Conservation (phyloP, 2,329 filamentous ascomycete species). For the Parastagonospora avenae region DNA sequence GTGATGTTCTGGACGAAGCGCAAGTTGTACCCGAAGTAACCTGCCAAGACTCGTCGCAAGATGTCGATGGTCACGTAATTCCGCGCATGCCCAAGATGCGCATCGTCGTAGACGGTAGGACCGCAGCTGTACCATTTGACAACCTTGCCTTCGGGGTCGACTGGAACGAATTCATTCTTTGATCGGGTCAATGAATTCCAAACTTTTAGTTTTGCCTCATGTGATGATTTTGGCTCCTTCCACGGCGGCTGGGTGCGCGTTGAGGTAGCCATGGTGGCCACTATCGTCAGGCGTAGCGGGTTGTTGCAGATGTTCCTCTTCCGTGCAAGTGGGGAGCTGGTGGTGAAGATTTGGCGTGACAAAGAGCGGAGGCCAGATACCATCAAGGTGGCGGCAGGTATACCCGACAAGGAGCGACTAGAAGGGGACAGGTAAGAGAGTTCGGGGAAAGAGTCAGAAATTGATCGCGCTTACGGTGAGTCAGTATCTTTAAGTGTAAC, state of each 20-base stretch:
- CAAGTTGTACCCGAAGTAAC: constrained; percentile 83
- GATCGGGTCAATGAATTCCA: constrained; percentile 80
- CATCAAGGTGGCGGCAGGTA: constrained; percentile 35
- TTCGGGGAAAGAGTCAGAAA: constrained; percentile 16
- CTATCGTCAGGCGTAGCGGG: constrained; percentile 12
- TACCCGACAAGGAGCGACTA: constrained; percentile 20
- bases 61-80: constrained; percentile 94
- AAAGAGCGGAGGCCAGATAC: constrained; percentile 32
- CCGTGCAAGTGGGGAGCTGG: constrained; percentile 25
- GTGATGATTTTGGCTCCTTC: constrained; percentile 42
- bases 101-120: constrained; percentile 83
- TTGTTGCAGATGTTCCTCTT: constrained; percentile 20
- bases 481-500: constrained; percentile 15
- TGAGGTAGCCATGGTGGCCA: constrained; percentile 40
- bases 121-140: constrained; percentile 90
- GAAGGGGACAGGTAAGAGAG: constrained; percentile 8
- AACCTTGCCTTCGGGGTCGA: constrained; percentile 68
- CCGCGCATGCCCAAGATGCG: constrained; percentile 80
- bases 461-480: constrained; percentile 24
- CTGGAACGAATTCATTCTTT: constrained; percentile 75
- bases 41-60: constrained; percentile 77
- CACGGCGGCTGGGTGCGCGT: constrained; percentile 47
- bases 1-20: constrained; percentile 94
- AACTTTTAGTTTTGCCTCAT: constrained; percentile 67
- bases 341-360: constrained; percentile 31